Evolutionary conservation across 2,329 filamentous ascomycete genomes (phyloP).

Genomic region (Trichoderma gracile): DNA sequence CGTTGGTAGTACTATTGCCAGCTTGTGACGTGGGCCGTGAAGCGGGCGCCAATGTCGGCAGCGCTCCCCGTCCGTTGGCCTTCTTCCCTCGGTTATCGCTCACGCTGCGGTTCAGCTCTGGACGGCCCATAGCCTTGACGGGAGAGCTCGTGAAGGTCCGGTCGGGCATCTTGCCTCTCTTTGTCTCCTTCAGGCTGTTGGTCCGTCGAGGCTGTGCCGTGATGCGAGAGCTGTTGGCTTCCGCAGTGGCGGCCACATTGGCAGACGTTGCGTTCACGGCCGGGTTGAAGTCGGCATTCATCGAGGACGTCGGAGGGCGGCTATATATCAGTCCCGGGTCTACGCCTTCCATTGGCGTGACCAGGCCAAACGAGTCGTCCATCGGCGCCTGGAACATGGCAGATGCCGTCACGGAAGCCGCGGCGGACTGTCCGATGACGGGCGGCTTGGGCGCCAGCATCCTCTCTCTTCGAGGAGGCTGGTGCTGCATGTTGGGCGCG

Average conservation of each 20-base stretch:
- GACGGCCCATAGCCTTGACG: conserved; percentile 50
- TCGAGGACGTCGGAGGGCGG: conserved; percentile 50
- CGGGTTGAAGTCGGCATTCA: conserved; percentile 43
- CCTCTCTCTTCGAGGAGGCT: conserved; percentile 46
- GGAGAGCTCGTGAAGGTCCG: conserved; percentile 51
- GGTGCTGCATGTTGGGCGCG: not conserved
- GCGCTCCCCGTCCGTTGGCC: conserved; percentile 41
- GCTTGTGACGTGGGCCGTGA: conserved; percentile 41
- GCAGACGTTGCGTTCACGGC: conserved; percentile 36
- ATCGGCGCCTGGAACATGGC: conserved; percentile 46
- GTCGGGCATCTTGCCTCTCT: conserved; percentile 46
- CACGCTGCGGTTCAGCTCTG: conserved; percentile 55
- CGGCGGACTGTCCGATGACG: conserved; percentile 34
- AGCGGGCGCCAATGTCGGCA: conserved; percentile 53
- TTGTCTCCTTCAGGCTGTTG: conserved; percentile 47
- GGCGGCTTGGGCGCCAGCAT: conserved; percentile 54
- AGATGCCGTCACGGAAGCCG: conserved; percentile 2
- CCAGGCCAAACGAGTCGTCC: conserved; percentile 55
- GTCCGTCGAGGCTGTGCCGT: conserved; percentile 47
- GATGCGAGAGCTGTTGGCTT: conserved; percentile 34
- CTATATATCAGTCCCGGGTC: conserved; percentile 62
- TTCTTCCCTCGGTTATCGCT: conserved; percentile 56
- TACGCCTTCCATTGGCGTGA: conserved; percentile 51
- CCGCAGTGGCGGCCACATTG: conserved; percentile 34
- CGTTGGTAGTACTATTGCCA: not conserved